These are phyloP conservation scores for Trypanosoma vivax DNA, from an alignment of 208 protist species.

Conservation along the genomic window DNA sequence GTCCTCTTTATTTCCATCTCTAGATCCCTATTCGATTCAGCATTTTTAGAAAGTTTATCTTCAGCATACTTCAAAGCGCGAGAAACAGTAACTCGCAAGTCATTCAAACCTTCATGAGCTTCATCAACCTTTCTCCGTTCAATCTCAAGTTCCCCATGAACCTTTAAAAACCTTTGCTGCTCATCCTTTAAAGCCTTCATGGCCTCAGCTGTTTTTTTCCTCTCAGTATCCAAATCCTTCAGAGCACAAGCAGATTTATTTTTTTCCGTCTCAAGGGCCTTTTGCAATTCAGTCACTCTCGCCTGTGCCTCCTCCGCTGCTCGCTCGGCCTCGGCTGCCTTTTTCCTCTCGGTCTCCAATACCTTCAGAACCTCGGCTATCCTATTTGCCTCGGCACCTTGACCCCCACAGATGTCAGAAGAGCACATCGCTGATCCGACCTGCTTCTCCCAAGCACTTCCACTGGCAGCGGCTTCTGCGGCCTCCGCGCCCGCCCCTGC, in stretches of 20 bases:
- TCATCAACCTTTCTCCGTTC: background rate
- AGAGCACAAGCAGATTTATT: background rate
- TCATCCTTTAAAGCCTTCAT: constrained; percentile 9
- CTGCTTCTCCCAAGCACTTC: too few species aligned
- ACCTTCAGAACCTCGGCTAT: background rate
- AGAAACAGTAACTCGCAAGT: too few species aligned
- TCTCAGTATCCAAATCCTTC: background rate
- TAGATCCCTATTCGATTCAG: constrained; percentile 3
- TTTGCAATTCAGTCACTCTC: background rate
- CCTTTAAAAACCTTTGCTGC: background rate
- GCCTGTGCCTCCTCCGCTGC: constrained; percentile 9
- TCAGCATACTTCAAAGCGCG: too few species aligned
- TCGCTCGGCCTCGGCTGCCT: background rate
- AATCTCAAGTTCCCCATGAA: background rate
- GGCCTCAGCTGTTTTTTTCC: constrained; percentile 3
- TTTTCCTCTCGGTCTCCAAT: constrained; percentile 7
- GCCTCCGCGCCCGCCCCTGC: constrained; percentile 1
- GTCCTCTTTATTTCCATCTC: background rate
- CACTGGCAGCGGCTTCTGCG: too few species aligned
- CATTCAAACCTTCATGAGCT: background rate
- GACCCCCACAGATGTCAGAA: too few species aligned
- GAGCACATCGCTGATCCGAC: too few species aligned
- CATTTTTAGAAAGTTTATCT: background rate
- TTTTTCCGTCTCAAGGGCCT: constrained; percentile 5
- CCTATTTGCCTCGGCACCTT: too few species aligned